Base-by-base conservation (phyloP, 179 eudicot genomes). In the Nepenthes alata region DNA sequence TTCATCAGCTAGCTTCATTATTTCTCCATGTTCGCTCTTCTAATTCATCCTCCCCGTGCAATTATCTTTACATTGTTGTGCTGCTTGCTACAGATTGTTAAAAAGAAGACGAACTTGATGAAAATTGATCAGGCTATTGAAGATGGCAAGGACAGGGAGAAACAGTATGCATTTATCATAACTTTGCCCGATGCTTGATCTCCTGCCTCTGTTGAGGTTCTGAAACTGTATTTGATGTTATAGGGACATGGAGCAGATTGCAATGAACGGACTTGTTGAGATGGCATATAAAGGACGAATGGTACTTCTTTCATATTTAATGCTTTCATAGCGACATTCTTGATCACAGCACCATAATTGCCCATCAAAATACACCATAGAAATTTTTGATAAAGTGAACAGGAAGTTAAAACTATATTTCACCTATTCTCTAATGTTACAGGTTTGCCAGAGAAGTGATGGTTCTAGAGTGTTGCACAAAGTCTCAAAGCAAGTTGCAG, bases 231-330 rank as follows among this genome's bases (percentile, higher is more conserved):
- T 59, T 63, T 58, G 58, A 55, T 51, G 61, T 70, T 72, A 71
- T 74, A 80, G 85, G 67, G 58, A 61, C 69, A 70, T 77, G 47
- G 85, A 80, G 64, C 77, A 74, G 61, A 67, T 75, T 70, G 85
- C 85, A 41, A 75, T 80, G 81, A 75, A 80, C 55, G 73, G 77
- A 59, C 62, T 80, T 64, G 58, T 80, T 61, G 79, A 77, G 59
- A 80, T 80, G 85, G 82, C 85, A 60, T 80, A 80, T 68, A 80
- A 73, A 65, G 70, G 77, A 65, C 77, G 79, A 63, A 80, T 77
- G 81, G 85, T 80, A 79, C 38, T 36, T 8, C 35, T 50, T 50
- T 11, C 15, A 11, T 11, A 13, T 11, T 50, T 50, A 11, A 50
- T 50, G 13, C 15, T 11, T 11, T 10, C 4, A 3, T 50, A 11